These are phyloP conservation scores for Giardia muris DNA, from an alignment of 208 protist species.

Conservation along the genomic window DNA sequence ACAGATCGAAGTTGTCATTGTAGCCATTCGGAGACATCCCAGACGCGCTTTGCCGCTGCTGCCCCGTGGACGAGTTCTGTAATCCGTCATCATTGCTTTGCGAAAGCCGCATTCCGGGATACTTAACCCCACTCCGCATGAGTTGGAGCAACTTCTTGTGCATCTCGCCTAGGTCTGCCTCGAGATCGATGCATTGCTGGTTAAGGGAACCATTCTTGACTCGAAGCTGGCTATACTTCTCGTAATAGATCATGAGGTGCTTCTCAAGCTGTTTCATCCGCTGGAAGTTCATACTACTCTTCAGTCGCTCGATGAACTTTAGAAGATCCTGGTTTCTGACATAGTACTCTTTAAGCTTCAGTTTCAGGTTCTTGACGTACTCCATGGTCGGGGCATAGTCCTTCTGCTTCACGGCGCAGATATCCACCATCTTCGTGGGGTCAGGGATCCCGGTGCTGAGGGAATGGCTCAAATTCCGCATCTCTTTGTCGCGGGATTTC, in stretches of 20 bases:
- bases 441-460: background rate
- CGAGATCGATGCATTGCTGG: background rate
- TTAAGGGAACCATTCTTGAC: conserved; percentile 12
- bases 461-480: background rate
- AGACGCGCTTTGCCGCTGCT: background rate
- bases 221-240: conserved; percentile 3
- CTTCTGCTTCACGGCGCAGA: background rate
- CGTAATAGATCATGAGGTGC: conserved; percentile 12
- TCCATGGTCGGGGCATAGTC: background rate
- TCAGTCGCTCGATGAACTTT: background rate
- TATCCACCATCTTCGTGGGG: background rate
- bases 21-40: background rate
- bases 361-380: conserved; percentile 15
- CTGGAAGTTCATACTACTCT: background rate
- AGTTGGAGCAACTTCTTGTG: background rate
- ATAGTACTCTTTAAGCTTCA: conserved; percentile 2
- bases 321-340: background rate
- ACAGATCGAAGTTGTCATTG: background rate
- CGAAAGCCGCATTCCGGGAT: background rate
- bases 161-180: background rate
- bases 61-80: background rate
- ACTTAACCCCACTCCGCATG: background rate
- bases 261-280: background rate
- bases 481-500: background rate
- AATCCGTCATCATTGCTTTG: background rate